These are phyloP conservation scores for Lentinula aciculospora DNA, from an alignment of 768 basidiomycete genomes.

Conservation along the genomic window DNA sequence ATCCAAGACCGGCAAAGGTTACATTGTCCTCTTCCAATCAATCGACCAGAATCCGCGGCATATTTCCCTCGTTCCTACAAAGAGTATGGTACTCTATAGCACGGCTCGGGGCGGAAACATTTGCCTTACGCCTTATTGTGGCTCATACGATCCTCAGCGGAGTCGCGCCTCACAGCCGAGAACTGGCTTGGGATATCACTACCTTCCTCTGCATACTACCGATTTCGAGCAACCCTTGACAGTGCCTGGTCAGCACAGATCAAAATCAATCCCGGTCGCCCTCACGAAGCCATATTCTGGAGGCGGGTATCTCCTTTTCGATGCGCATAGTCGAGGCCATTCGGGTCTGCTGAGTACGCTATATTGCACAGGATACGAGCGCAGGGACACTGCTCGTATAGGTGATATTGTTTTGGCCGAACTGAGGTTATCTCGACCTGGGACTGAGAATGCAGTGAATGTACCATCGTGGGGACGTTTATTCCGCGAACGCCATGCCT, in stretches of 20 bases:
- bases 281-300: conserved; percentile 9
- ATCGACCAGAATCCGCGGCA: conserved; percentile 11
- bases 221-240: not conserved
- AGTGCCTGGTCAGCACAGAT: not conserved
- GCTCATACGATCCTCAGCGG: conserved; percentile 12
- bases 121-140: conserved; percentile 11
- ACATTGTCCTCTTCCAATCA: conserved; percentile 11
- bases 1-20: conserved; percentile 2
- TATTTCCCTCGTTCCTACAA: conserved; percentile 12
- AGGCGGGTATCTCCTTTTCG: conserved; percentile 17
- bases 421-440: conserved; percentile 14
- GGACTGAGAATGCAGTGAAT: not conserved
- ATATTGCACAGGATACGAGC: conserved; percentile 18
- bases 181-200: conserved; percentile 13
- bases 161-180: not conserved
- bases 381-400: conserved; percentile 4
- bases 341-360: conserved; percentile 15
- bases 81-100: conserved; percentile 10
- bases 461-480: conserved; percentile 14
- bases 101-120: conserved; percentile 4
- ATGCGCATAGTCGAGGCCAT: conserved; percentile 12
- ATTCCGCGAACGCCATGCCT: conserved; percentile 16
- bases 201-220: conserved; percentile 11
- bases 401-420: conserved; percentile 18
- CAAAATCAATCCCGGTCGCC: not conserved